These are phyloP conservation scores for Beauveria medogensis DNA, from an alignment of 2,329 filamentous ascomycete genomes.

Conservation along the genomic window DNA sequence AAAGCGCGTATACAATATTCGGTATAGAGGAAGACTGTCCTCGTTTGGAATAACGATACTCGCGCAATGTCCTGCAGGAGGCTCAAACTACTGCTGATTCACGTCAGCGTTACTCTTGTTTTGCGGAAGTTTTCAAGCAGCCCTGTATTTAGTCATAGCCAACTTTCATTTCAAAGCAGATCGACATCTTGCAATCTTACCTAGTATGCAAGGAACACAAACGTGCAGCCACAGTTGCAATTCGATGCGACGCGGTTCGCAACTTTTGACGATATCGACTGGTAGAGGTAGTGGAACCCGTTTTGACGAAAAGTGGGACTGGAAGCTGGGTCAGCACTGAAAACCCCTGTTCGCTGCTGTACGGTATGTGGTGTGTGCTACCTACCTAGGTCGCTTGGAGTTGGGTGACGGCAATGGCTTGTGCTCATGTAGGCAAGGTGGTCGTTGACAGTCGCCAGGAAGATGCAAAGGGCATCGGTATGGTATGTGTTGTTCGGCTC, in stretches of 20 bases:
- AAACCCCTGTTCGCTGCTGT: conserved; percentile 4
- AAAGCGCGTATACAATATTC: background rate
- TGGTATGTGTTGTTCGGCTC: background rate
- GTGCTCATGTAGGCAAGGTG: background rate
- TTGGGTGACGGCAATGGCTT: background rate
- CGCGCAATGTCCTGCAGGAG: background rate
- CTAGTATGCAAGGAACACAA: background rate
- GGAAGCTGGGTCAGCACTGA: conserved; percentile 8
- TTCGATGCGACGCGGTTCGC: background rate
- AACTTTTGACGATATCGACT: background rate
- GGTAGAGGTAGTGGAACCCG: background rate
- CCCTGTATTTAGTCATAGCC: too few relatives aligned
- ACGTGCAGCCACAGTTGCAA: background rate
- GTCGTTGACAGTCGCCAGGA: background rate
- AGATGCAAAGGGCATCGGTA: background rate
- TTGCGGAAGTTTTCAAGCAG: background rate
- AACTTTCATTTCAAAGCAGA: too few relatives aligned
- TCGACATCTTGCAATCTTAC: background rate
- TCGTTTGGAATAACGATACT: background rate
- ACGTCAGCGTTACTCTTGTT: background rate
- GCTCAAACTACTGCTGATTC: background rate
- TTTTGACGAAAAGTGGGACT: conserved; percentile 2
- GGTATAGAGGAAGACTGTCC: background rate
- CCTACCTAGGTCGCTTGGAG: background rate
- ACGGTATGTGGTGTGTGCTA: conserved; percentile 1